Evolutionary conservation across 129 eudicot genomes (phyloP).

Genomic region (Flaveria trinervia): DNA sequence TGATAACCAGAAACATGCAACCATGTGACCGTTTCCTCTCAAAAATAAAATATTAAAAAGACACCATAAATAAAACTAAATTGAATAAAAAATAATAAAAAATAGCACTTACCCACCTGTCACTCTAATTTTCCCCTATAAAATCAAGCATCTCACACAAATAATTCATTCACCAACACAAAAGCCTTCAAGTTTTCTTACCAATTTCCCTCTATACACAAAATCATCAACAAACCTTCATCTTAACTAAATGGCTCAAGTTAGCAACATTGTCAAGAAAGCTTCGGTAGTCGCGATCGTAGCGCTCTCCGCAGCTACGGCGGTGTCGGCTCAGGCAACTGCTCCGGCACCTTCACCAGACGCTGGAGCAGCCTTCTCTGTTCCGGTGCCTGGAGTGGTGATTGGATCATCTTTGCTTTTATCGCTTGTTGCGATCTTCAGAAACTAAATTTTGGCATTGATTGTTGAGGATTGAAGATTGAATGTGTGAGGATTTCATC

Average conservation of each 20-base stretch:
- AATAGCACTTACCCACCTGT: slow-evolving; percentile 26
- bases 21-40: slow-evolving; percentile 14
- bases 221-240: neutral
- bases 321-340: slow-evolving; percentile 39
- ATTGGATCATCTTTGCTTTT: slow-evolving; percentile 48
- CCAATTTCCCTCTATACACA: neutral
- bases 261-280: slow-evolving; percentile 31
- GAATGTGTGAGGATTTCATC: neutral
- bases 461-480: neutral
- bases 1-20: slow-evolving; percentile 25
- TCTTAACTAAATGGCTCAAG: slow-evolving; percentile 29
- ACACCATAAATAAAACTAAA: neutral
- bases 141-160: neutral
- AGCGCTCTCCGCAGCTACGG: slow-evolving; percentile 26
- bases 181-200: neutral
- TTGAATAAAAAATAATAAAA: neutral
- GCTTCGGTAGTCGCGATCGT: slow-evolving; percentile 21
- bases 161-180: neutral
- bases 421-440: slow-evolving; percentile 42
- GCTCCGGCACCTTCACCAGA: slow-evolving; percentile 70
- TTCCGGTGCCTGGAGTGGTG: slow-evolving; percentile 42
- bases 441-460: slow-evolving; percentile 25
- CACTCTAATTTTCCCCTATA: slow-evolving; percentile 20
- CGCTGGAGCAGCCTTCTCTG: slow-evolving; percentile 53
- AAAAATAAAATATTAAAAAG: neutral